Evolutionary conservation across 2,329 filamentous ascomycete species (phyloP), one percentile per base, ranked within the genome.

Genomic region (Fusarium hostae): DNA sequence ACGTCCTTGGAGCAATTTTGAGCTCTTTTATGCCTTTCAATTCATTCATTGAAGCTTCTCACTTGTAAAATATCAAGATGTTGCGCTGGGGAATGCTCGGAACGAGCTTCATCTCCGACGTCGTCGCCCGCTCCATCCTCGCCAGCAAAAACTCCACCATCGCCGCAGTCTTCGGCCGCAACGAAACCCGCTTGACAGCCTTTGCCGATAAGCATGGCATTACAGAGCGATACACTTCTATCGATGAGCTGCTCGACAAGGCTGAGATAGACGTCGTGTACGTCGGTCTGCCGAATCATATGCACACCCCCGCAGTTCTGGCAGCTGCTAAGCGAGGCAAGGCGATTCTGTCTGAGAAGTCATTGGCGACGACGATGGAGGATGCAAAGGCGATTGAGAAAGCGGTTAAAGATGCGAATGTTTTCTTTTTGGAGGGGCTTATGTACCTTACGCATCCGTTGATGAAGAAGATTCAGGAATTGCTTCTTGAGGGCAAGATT

Each of bases 51-150:
- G 0, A 4, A 7, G 2, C 6, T 18, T 32, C 0, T 8, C 3
- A 9, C 0, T 28, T 39, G 1, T n/a, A 2, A 8, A 40, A 5
- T 5, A 48, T 65, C 35, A 6, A 30, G 12, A 28, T 32, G 18
- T 22, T 65, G n/a, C 63, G 63, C 3, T 66, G 63, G 63, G 63
- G 63, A 3, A 59, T 66, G 60, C 60, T 66, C 37, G 63, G 63
- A 26, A 66, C 63, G 26, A 66, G 63, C 50, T 65, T 66, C 37
- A 66, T 66, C 24, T 66, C 63, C 16, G 63, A 66, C 41, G 43
- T 65, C 5, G 63, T 66, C 9, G 63, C 63, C 9, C 63, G 40
- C 32, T 65, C 63, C 1, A 66, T 66, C 20, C 51, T 65, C 22
- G 37, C 20, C 37, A 66, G 63, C 43, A 30, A 50, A 20, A 59